Percentiles rank a stretch among this genome's conserved stretches.
These are phyloP conservation scores for Fragaria iinumae DNA, from an alignment of 306 rosid species.

Conservation along the genomic window DNA sequence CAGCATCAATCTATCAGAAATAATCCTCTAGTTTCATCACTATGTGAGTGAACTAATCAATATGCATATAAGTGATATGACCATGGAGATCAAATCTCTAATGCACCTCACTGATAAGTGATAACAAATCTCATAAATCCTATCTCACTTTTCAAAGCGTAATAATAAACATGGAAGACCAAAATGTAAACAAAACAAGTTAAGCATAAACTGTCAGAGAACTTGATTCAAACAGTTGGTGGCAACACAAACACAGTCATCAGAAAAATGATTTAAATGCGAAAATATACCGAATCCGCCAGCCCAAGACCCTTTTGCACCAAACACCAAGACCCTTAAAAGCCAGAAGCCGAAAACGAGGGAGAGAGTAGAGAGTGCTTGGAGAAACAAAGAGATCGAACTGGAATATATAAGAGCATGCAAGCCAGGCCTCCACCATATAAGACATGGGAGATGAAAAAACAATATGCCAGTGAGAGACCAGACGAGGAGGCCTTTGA, in stretches of 20 bases:
- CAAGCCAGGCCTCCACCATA: not conserved
- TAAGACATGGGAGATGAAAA: not conserved
- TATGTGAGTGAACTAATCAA: not conserved
- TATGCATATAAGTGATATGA: not conserved
- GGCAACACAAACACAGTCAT: not conserved
- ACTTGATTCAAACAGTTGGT: not conserved
- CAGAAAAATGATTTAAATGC: not conserved
- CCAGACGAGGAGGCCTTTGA: not conserved
- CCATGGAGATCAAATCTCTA: not conserved
- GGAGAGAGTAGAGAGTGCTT: not conserved
- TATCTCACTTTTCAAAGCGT: not conserved
- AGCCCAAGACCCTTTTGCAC: no score
- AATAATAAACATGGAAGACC: not conserved
- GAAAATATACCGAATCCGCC: not conserved
- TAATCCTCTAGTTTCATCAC: not conserved
- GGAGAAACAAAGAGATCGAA: not conserved
- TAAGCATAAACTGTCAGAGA: not conserved
- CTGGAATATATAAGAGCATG: not conserved
- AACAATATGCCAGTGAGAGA: slow-evolving; percentile 6
- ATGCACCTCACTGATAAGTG: not conserved
- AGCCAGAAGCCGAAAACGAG: not conserved
- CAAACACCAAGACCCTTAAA: not conserved
- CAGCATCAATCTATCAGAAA: not conserved
- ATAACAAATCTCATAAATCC: not conserved
- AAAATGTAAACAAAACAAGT: not conserved